Evolutionary conservation across 2,329 filamentous ascomycete genomes (phyloP), one percentile per base, ranked within the genome.

Genomic region (Neofusicoccum laricinum): DNA sequence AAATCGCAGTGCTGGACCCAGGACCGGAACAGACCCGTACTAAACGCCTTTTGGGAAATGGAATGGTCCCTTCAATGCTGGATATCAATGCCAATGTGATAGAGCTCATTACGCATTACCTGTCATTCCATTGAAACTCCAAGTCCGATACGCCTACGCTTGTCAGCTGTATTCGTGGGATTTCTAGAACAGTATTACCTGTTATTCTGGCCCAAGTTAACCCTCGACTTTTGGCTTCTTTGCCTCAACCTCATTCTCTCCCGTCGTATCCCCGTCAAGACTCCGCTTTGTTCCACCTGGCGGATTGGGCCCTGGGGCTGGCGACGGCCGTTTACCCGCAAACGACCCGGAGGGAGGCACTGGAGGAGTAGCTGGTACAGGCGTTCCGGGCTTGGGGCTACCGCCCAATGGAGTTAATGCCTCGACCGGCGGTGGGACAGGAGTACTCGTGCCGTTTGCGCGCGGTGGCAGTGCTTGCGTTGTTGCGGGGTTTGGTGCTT

Each of bases 401-500:
- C 55, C 58, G 8, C 45, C 50, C 4, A 62, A 14, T 10, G 64
- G 64, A 15, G 64, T 65, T 30, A 65, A 21, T 41, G 64, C 57
- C 38, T 65, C 64, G 10, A 65, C 64, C 12, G 55, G 57, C 17
- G 64, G 64, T 12, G 64, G 50, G 6, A 61, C 41, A 11, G 64
- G 64, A 1, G 64, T 65, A 40, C 57, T 55, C 2, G 63, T 58
- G 19, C 62, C 62, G 19, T 64, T 64, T 11, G 40, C 34, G 15
- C 62, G 53, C 4, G 63, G 46, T 2, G 53, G 45, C 12, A 48
- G 14, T 7, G 36, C 63, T 41, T 51, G 53, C 11, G 36, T 14
- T 61, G 45, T 34, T n/a, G 38, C 17, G 14, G 51, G 8, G 41
- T 15, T 43, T 21, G 45, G 51, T 1, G 17, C 21, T 48, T n/a